These are phyloP conservation scores for Fraxinus sp. DNA, from an alignment of 305 asterid genomes.

Conservation along the genomic window DNA sequence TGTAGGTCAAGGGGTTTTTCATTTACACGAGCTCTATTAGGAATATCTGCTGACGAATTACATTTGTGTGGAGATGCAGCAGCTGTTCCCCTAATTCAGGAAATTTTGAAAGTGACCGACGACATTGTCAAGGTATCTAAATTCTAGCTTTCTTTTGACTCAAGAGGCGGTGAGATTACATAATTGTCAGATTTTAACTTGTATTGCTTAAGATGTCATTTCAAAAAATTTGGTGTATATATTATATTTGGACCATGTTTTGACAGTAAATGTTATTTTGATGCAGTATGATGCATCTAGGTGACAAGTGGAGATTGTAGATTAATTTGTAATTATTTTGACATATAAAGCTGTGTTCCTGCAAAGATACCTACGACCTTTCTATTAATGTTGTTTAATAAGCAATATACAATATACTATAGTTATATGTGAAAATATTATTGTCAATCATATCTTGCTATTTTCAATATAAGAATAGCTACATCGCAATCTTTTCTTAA, in stretches of 20 bases:
- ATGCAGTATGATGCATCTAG: background rate
- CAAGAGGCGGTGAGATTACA: background rate
- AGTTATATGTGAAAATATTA: background rate
- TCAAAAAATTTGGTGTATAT: background rate
- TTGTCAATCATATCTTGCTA: background rate
- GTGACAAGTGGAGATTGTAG: background rate
- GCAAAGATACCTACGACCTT: background rate
- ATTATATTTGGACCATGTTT: constrained; percentile 8
- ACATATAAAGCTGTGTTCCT: background rate
- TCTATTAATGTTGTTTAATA: background rate
- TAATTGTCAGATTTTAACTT: background rate
- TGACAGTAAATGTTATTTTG: background rate
- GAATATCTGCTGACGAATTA: constrained; percentile 80
- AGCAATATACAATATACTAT: background rate
- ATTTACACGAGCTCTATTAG: constrained; percentile 91
- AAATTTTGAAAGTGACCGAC: constrained; percentile 80
- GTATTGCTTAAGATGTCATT: constrained; percentile 1
- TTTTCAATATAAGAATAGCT: background rate
- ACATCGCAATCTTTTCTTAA: background rate
- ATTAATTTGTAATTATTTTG: background rate
- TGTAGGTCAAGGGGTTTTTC: constrained; percentile 84
- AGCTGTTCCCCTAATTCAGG: constrained; percentile 80
- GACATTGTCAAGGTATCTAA: constrained; percentile 61
- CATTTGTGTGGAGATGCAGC: constrained; percentile 98
- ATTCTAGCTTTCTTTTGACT: constrained; percentile 3